Percentiles rank a stretch among this genome's conserved stretches.
These are phyloP conservation scores for Mitosporidium daphniae DNA, from an alignment of 371 early-diverging fungal genomes.

Conservation along the genomic window DNA sequence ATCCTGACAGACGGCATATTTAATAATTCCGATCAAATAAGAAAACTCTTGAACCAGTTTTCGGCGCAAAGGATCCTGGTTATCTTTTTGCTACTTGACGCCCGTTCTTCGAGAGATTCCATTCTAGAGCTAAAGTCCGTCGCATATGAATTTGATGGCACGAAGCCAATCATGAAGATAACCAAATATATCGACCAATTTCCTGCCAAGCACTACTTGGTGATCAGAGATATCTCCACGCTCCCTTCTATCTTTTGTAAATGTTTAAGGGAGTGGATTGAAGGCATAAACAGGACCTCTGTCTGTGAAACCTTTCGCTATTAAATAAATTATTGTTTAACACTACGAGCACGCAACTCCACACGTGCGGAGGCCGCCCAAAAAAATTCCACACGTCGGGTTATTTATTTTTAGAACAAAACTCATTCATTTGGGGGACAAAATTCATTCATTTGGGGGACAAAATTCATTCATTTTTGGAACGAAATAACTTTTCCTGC, in stretches of 20 bases:
- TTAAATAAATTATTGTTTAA: too few species aligned
- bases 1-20: conserved; percentile 82
- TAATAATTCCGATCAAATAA: conserved; percentile 43
- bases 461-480: too few species aligned
- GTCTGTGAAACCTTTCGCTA: too few species aligned
- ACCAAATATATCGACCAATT: conserved; percentile 66
- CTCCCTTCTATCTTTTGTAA: conserved; percentile 56
- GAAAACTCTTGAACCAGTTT: conserved; percentile 32
- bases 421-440: too few species aligned
- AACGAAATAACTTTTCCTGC: conserved; percentile 48
- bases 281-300: too few species aligned
- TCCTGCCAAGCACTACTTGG: conserved; percentile 79
- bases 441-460: too few species aligned
- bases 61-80: conserved; percentile 51
- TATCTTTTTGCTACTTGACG: conserved; percentile 69
- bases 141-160: conserved; percentile 17
- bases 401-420: too few species aligned
- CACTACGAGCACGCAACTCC: too few species aligned
- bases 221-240: conserved; percentile 40
- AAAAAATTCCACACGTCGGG: too few species aligned
- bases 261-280: conserved; percentile 61
- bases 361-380: too few species aligned
- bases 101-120: conserved; percentile 6
- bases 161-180: conserved; percentile 23
- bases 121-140: conserved; percentile 1